These are phyloP conservation scores for Bothriochloa decipiens DNA, from an alignment of 176 grass and related monocot genomes.

Conservation along the genomic window DNA sequence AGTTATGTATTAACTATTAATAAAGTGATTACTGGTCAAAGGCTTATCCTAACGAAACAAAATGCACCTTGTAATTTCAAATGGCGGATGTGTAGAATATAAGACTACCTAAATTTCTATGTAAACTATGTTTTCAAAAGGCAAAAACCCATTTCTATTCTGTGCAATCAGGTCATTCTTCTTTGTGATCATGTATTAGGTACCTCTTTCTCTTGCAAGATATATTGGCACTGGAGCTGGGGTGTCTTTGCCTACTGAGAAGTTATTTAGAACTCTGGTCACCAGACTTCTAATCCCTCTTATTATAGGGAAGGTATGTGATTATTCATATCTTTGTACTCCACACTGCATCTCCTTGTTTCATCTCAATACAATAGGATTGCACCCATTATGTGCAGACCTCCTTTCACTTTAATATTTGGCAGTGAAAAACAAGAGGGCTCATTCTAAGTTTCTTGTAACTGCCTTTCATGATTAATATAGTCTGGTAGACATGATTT, in stretches of 20 bases:
- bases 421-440: constrained; percentile 2
- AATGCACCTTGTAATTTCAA: background rate
- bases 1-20: background rate
- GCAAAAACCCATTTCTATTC: constrained; percentile 18
- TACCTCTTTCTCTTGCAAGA: constrained; percentile 86
- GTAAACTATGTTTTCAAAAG: constrained; percentile 3
- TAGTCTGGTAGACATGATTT: background rate
- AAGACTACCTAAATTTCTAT: background rate
- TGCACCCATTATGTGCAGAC: background rate
- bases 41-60: background rate
- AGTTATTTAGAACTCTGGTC: constrained; percentile 83
- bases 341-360: constrained; percentile 6
- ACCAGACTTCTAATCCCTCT: constrained; percentile 78
- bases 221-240: constrained; percentile 76
- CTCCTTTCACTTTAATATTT: constrained; percentile 36
- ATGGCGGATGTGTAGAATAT: background rate
- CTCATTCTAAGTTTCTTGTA: constrained; percentile 16
- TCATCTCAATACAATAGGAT: constrained; percentile 25
- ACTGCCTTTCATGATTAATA: background rate
- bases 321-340: constrained; percentile 39
- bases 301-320: constrained; percentile 71
- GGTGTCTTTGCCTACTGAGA: constrained; percentile 69
- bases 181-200: constrained; percentile 49
- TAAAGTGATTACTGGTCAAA: background rate
- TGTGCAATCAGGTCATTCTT: constrained; percentile 17